phyloP scores from a whole-genome alignment of 441 rosid genomes.

The Dalechampia spathulata region DNA sequence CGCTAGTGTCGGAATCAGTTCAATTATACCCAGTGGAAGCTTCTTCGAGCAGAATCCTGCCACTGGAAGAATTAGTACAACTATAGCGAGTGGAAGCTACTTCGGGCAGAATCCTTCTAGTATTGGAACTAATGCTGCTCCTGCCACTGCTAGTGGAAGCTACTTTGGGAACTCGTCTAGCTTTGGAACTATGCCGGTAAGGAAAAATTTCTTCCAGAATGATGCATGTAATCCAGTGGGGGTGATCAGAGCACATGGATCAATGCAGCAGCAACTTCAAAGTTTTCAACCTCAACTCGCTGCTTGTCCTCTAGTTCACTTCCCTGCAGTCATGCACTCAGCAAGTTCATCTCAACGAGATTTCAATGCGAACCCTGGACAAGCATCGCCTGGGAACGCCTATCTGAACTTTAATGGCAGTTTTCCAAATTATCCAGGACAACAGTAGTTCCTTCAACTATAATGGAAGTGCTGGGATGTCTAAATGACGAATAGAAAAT shows the following conservation, averaged over 20 bases:
- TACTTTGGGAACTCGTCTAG: not conserved
- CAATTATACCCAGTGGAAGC: not conserved
- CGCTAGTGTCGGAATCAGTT: not conserved
- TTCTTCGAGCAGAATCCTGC: not conserved
- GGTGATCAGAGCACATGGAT: not conserved
- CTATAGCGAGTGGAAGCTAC: not conserved
- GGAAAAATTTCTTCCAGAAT: conserved; percentile 3
- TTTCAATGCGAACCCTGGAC: not conserved
- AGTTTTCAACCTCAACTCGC: conserved; percentile 7
- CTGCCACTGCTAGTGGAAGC: not conserved
- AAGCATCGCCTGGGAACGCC: not conserved
- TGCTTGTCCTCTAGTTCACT: not conserved
- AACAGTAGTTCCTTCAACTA: not conserved
- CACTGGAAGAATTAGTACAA: not conserved
- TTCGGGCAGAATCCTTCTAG: not conserved
- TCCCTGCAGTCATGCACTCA: not conserved
- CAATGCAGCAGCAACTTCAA: not conserved
- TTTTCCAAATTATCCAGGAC: not conserved
- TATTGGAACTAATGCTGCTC: not conserved
- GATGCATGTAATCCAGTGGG: conserved; percentile 9
- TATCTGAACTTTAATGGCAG: not conserved
- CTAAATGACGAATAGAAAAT: not conserved
- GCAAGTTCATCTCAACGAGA: conserved; percentile 5
- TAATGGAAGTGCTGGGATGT: not conserved
- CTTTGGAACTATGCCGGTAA: not conserved